phyloP scores from a whole-genome alignment of 768 basidiomycete genomes.

The Kwoniella sp. region DNA sequence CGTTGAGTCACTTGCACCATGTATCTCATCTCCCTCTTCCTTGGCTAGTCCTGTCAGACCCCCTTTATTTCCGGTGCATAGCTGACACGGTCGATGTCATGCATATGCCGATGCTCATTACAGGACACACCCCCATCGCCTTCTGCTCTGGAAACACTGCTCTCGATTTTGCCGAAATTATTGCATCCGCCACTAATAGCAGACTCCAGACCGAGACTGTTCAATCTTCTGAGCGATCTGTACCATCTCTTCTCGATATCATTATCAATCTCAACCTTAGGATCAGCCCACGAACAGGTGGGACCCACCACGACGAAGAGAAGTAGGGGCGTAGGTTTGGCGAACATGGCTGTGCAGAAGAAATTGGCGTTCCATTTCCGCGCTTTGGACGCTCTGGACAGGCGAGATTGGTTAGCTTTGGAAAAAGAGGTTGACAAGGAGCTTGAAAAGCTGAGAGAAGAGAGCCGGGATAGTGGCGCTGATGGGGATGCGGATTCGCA shows the following conservation, averaged over 20 bases:
- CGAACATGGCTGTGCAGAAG: conserved; percentile 14
- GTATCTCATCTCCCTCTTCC: not conserved
- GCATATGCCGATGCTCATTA: too few relatives aligned
- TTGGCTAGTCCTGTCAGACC: not conserved
- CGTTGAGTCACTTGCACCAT: not conserved
- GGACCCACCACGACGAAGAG: not conserved
- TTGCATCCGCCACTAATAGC: conserved; percentile 42
- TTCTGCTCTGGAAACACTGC: not conserved
- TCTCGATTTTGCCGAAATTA: conserved; percentile 19
- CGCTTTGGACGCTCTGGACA: conserved; percentile 26
- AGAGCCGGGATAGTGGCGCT: not conserved
- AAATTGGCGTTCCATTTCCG: conserved; percentile 45
- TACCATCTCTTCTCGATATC: conserved; percentile 29
- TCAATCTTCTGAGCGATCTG: conserved; percentile 35
- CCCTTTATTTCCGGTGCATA: too few relatives aligned
- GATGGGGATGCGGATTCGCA: not conserved
- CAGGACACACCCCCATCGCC: not conserved
- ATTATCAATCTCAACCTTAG: too few relatives aligned
- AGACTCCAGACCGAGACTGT: conserved; percentile 16
- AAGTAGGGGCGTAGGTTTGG: not conserved
- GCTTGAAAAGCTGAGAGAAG: conserved; percentile 23
- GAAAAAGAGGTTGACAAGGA: conserved; percentile 37
- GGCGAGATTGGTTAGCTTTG: conserved; percentile 39
- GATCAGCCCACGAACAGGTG: not conserved
- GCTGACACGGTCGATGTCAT: too few relatives aligned